Evolutionary conservation across 2,329 filamentous ascomycete species (phyloP).

Genomic region (Trichoderma atrobrunneum): DNA sequence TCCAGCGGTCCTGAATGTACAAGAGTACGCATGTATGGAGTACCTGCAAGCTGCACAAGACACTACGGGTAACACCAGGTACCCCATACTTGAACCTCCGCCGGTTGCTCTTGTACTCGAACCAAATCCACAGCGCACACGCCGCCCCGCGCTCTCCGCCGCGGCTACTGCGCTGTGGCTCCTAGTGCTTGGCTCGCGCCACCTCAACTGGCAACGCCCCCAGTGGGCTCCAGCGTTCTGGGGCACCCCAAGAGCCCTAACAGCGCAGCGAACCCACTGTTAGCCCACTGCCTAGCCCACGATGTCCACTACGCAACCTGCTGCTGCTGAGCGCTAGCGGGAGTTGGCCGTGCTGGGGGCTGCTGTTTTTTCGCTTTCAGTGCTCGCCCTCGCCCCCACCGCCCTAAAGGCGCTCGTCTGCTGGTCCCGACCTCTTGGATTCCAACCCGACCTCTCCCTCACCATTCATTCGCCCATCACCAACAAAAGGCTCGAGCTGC

Average conservation of each 20-base stretch:
- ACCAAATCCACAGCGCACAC: constrained; percentile 7
- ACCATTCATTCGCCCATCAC: constrained; percentile 16
- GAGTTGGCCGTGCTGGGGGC: constrained; percentile 15
- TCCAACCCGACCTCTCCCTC: constrained; percentile 8
- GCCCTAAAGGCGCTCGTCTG: not conserved
- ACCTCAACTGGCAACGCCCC: not conserved
- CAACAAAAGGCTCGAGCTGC: constrained; percentile 18
- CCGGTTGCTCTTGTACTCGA: not conserved
- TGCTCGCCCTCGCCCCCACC: constrained; percentile 3
- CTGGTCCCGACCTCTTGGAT: constrained; percentile 15
- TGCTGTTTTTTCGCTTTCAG: not conserved
- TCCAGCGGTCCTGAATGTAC: not conserved
- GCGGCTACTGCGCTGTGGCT: constrained; percentile 16
- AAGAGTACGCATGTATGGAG: not conserved
- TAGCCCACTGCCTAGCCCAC: constrained; percentile 11
- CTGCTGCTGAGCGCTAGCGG: constrained; percentile 16
- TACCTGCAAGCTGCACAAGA: not conserved
- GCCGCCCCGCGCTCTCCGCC: constrained; percentile 20
- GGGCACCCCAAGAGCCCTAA: not conserved
- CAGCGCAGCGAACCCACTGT: constrained; percentile 7
- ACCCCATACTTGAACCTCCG: not conserved
- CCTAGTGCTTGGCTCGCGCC: constrained; percentile 2
- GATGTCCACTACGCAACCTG: not conserved
- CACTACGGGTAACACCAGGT: not conserved
- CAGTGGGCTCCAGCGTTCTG: not conserved